Evolutionary conservation across 2,329 filamentous ascomycete genomes (phyloP), one percentile per base, ranked within the genome.

Genomic region (Hypoxylon sp.): DNA sequence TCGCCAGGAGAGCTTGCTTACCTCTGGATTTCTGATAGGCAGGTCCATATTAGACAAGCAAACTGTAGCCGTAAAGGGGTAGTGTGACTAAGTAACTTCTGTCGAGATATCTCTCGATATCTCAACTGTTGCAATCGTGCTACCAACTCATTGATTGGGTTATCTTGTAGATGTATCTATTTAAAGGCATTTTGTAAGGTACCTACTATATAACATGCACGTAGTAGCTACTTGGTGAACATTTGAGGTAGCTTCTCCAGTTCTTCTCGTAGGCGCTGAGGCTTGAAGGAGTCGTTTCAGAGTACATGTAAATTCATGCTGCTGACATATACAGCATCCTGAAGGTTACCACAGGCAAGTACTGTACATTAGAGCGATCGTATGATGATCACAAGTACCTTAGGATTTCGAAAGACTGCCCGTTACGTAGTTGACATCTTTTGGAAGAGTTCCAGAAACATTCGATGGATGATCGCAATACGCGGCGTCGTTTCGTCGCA

Each of bases 381-480:
- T 54, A 54, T 26, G 51, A 54, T 45, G 51, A 45, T 45, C 26
- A 9, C 28, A 54, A 9, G 51, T 54, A 45, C 38, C 16, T 32
- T 45, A 1, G 38, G 26, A 11, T 54, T 42, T 33, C 30, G 32
- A 30, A 33, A 11, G 16, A 7, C 12, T 12, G 26, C 33, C n/a
- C n/a, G n/a, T 54, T 40, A 20, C 40, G 33, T 18, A 28, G 22
- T 4, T 28, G 14, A 30, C 40, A 20, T 12, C 20, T 18, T 22
- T 51, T 52, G 45, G 51, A 56, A 38, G 24, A 12, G 14, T 56
- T 65, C 65, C 46, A 65, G 65, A 68, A 68, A 9, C 16, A 11
- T 60, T 68, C 61, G 40, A 32, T 42, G 14, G 64, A 59, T 49
- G 61, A 67, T 67, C 65, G 22, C 16, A 51, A 59, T 58, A 24